Conservation (phyloP, 495 filamentous ascomycete species). For the Trichoderma gamsii region DNA sequence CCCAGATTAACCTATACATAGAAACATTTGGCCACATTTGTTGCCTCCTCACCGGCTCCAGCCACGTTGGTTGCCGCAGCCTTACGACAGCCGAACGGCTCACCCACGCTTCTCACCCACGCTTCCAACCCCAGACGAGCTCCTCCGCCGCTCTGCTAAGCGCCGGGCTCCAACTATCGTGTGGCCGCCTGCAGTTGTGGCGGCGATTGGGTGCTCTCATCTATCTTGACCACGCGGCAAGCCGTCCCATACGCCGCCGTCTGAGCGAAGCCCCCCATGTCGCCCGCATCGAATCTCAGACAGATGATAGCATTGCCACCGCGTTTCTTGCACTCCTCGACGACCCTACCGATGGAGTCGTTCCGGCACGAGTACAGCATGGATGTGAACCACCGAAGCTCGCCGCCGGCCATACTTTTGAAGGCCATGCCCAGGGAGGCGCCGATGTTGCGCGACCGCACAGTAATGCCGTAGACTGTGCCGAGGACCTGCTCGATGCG, state of each 20-base stretch:
- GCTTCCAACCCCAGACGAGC: neutral
- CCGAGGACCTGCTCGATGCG: conserved; percentile 51
- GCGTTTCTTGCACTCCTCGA: conserved; percentile 49
- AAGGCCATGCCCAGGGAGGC: conserved; percentile 40
- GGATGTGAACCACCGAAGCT: conserved; percentile 52
- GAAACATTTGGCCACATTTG: no score
- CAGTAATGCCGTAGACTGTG: conserved; percentile 53
- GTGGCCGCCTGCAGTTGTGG: conserved; percentile 15
- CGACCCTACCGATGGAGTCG: conserved; percentile 47
- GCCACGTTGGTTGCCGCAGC: no score
- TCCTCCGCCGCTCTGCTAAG: neutral
- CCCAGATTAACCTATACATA: neutral
- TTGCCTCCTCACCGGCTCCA: no score
- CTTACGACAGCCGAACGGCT: no score
- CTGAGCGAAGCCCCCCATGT: conserved; percentile 47
- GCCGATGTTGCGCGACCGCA: conserved; percentile 49
- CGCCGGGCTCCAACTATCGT: neutral
- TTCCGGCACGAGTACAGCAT: conserved; percentile 52
- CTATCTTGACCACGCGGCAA: conserved; percentile 44
- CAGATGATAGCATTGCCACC: conserved; percentile 57
- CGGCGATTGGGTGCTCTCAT: conserved; percentile 14
- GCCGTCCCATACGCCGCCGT: conserved; percentile 57
- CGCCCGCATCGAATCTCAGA: conserved; percentile 49
- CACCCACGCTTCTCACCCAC: no score
- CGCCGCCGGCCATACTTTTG: conserved; percentile 49